A percentile compares a stretch with the other conserved stretches of the same genome.
phyloP scores from a whole-genome alignment of 495 filamentous ascomycete genomes.

The Hypoxylon rickii region DNA sequence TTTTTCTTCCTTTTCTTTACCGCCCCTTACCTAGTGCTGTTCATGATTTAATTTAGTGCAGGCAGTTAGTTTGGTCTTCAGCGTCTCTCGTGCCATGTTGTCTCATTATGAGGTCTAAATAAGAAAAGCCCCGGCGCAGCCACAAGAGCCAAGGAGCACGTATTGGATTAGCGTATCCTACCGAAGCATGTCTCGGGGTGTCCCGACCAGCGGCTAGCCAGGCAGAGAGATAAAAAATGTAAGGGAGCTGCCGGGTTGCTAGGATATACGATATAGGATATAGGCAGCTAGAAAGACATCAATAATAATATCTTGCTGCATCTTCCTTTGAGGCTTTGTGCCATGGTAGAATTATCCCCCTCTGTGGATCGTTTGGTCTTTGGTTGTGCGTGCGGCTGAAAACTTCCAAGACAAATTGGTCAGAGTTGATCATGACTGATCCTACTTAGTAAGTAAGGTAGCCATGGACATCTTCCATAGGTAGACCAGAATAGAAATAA shows the following conservation, averaged over 20 bases:
- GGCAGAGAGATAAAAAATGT: too few species aligned
- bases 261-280: not conserved
- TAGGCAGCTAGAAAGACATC: not conserved
- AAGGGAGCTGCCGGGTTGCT: too few species aligned
- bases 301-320: not conserved
- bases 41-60: not conserved
- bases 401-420: constrained; percentile 10
- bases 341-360: too few species aligned
- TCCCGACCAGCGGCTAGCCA: constrained; percentile 6
- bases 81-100: constrained; percentile 14
- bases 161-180: not conserved
- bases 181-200: constrained; percentile 9
- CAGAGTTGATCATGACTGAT: too few species aligned
- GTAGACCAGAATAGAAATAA: too few species aligned
- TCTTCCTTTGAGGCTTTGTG: too few species aligned
- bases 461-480: too few species aligned
- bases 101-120: constrained; percentile 14
- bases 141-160: too few species aligned
- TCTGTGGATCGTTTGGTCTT: too few species aligned
- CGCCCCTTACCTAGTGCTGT: not conserved
- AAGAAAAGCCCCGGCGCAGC: constrained; percentile 6
- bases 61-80: not conserved
- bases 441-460: too few species aligned
- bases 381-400: constrained; percentile 35
- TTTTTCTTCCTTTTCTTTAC: not conserved